Evolutionary conservation across 2,329 filamentous ascomycete species (phyloP).

Genomic region (Penicillium sp.): DNA sequence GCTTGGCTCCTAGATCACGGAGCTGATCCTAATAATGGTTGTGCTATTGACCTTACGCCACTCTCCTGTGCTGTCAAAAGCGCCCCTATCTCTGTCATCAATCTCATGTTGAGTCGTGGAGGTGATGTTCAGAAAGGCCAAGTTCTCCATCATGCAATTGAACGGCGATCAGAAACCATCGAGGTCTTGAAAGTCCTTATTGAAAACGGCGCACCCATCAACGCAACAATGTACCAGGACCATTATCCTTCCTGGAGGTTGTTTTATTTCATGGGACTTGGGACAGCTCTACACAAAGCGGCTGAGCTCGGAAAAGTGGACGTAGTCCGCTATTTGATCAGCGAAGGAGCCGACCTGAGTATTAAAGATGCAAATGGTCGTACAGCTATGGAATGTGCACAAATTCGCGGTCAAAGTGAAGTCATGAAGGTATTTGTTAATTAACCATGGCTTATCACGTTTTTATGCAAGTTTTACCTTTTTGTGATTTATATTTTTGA

Average conservation of each 20-base stretch:
- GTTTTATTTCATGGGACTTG: constrained; percentile 6
- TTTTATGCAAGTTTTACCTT: too few relatives aligned
- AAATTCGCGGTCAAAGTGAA: not conserved
- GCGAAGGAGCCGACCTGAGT: constrained; percentile 12
- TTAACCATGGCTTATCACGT: too few relatives aligned
- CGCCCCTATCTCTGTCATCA: constrained; percentile 13
- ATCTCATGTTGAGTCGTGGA: constrained; percentile 19
- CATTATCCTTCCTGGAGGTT: constrained; percentile 6
- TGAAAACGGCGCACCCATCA: constrained; percentile 17
- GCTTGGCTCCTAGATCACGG: constrained; percentile 25
- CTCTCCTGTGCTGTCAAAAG: constrained; percentile 20
- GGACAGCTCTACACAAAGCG: constrained; percentile 7
- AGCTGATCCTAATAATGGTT: constrained; percentile 25
- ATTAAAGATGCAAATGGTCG: constrained; percentile 20
- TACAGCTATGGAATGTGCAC: constrained; percentile 19
- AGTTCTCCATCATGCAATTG: constrained; percentile 21
- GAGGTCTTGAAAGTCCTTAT: constrained; percentile 18
- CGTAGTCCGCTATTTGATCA: constrained; percentile 8
- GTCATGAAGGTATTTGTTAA: too few relatives aligned
- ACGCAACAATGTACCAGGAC: constrained; percentile 21
- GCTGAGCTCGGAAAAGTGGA: constrained; percentile 4
- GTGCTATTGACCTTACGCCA: constrained; percentile 20
- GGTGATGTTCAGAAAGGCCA: constrained; percentile 20
- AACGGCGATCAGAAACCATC: constrained; percentile 8
- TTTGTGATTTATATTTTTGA: too few relatives aligned